Evolutionary conservation across 345 rosid genomes (phyloP).

Genomic region (Hypericum perforatum): DNA sequence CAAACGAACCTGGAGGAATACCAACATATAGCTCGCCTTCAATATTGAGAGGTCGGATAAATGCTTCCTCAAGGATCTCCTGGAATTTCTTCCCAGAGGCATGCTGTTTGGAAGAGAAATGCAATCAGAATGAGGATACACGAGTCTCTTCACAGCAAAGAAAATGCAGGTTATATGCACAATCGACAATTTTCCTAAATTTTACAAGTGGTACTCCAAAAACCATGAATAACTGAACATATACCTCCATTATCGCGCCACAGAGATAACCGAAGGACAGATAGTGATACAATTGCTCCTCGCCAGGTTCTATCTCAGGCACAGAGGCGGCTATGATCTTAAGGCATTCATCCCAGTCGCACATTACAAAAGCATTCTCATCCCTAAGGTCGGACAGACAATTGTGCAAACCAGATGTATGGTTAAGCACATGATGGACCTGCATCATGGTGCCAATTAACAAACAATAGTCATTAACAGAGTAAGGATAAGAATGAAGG

Average conservation of each 20-base stretch:
- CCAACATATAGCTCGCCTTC: slow-evolving; percentile 89
- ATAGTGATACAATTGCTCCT: slow-evolving; percentile 69
- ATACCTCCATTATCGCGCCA: slow-evolving; percentile 93
- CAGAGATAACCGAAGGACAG: slow-evolving; percentile 91
- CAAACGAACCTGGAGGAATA: slow-evolving; percentile 63
- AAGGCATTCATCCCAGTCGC: slow-evolving; percentile 84
- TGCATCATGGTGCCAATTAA: slow-evolving; percentile 20
- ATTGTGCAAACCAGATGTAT: slow-evolving; percentile 88
- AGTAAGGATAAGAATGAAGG: slow-evolving; percentile 2
- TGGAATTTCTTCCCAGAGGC: slow-evolving; percentile 89
- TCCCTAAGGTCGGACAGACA: slow-evolving; percentile 41
- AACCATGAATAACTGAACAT: no score
- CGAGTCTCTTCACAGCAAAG: background rate
- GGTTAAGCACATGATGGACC: slow-evolving; percentile 96
- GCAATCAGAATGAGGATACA: background rate
- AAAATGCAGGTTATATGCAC: no score
- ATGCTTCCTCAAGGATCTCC: slow-evolving; percentile 78
- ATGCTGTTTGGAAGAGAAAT: slow-evolving; percentile 35
- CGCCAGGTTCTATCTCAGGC: slow-evolving; percentile 82
- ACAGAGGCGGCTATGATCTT: slow-evolving; percentile 44
- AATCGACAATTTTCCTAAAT: no score
- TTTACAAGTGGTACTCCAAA: no score
- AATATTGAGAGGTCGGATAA: slow-evolving; percentile 56
- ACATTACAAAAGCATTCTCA: slow-evolving; percentile 53
- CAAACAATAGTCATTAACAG: slow-evolving; percentile 5